Evolutionary conservation across 1,284 basidiomycete genomes (phyloP), one percentile per base, ranked within the genome.

Genomic region (Puccinia triticina): DNA sequence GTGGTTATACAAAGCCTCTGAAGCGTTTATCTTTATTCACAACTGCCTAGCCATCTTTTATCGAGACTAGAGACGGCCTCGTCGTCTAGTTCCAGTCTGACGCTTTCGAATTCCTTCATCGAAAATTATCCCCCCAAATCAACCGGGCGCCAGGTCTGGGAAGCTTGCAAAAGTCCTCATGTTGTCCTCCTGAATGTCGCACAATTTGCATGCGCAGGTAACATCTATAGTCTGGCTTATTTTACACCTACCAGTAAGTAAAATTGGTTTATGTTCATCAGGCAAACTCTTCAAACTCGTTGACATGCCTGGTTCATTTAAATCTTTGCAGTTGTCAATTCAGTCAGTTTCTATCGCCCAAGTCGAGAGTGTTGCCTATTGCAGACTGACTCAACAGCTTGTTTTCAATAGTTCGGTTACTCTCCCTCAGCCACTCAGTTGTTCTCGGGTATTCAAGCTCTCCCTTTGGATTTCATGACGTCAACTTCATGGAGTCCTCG

Each of bases 171-270:
- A n/a, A 69, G 66, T 18, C 40, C 43, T 0, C 66, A 69, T 8
- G 37, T 69, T 12, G 8, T 69, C 12, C 40, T 69, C 40, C 26
- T 69, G 43, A 37, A 43, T 69, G 40, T 69, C 12, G 66, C 66
- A 11, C 66, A 69, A 46, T 69, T 69, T 29, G 40, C 43, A 26
- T 43, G 23, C 29, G 43, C 18, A 12, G 23, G 40, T 14, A 69
- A 69, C 66, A 43, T 48, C 32, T 69, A n/a, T 12, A 48, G 40
- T 12, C 14, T 69, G 23, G 66, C 66, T 26, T 69, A 69, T 69
- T 69, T 69, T 29, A 26, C 43, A 48, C 66, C 66, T 29, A 69
- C 66, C 12, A 16, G 66, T 69, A 1, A 29, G 66, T 69, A 10
- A 18, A 0, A n/a, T 34, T 8, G 11, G 26, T 32, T 21, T 37